Evolutionary conservation across 2,329 filamentous ascomycete genomes (phyloP).

Genomic region (Nigrospora osmanthi): DNA sequence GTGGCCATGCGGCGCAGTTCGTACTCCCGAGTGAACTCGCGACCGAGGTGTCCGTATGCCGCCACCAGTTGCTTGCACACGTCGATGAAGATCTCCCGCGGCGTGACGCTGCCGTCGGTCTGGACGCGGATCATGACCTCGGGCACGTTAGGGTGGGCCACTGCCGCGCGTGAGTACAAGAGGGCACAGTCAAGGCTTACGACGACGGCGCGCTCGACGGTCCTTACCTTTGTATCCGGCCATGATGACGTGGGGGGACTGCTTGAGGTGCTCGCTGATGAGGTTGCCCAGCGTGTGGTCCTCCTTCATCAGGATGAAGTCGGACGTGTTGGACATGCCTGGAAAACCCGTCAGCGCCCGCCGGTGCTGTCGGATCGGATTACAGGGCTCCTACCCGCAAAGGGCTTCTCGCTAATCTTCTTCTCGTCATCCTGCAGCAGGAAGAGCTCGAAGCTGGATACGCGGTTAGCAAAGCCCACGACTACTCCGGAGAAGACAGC

Average conservation of each 20-base stretch:
- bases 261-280: conserved; percentile 76
- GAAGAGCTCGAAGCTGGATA: conserved; percentile 81
- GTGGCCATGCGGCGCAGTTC: conserved; percentile 81
- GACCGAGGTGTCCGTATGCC: conserved; percentile 70
- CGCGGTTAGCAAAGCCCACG: conserved; percentile 9
- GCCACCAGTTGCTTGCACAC: conserved; percentile 77
- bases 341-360: not conserved
- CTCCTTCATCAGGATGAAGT: conserved; percentile 94
- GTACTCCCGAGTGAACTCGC: conserved; percentile 89
- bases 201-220: not conserved
- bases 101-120: conserved; percentile 80
- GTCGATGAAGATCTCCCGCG: conserved; percentile 79
- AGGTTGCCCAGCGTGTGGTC: conserved; percentile 95
- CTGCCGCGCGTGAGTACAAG: conserved; percentile 18
- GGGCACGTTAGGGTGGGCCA: conserved; percentile 53
- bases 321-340: conserved; percentile 91
- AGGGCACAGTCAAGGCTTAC: too few relatives aligned
- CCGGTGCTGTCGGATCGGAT: not conserved
- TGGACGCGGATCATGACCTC: conserved; percentile 71
- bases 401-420: conserved; percentile 82
- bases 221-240: conserved; percentile 80
- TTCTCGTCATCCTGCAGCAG: conserved; percentile 74
- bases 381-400: conserved; percentile 64
- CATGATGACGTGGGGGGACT: conserved; percentile 78
- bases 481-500: not conserved